Base-by-base conservation (phyloP, 805 yeast species). In the Jamesozyma gamospora region DNA sequence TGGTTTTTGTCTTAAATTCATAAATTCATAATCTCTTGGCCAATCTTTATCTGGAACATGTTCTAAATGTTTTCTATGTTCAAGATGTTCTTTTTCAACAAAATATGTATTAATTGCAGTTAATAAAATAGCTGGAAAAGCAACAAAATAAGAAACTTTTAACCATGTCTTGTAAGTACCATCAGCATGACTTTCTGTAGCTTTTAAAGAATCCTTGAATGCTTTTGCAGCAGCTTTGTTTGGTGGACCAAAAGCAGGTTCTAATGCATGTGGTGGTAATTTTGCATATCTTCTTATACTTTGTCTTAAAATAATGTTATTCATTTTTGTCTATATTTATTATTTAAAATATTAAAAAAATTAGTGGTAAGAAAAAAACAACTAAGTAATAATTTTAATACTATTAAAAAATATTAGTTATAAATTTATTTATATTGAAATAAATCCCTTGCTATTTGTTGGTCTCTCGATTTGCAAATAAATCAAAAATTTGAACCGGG, bases 21-120 rank as follows among this genome's bases (percentile, higher is more conserved):
- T 88, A 77, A 77, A 92, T 55, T 79, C 88, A 71, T 84, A 84
- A 67, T 82, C 92, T 46, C 64, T 69, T 58, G 96, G 96, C 87
- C 95, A 84, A 62, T 88, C 94, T 53, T 81, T 90, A 63, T 88
- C 96, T 27, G 86, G 64, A 42, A 85, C 69, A 54, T 70, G 70
- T 37, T 65, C 60, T 56, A 77, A 68, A 66, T 82, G 92, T 62
- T 72, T 74, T 71, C 92, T 78, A 74, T 92, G 98, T 56, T 79
- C 74, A 52, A 92, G 87, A 65, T 92, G 98, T 65, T 82, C 85
- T 56, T 72, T 66, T 72, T 90, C 98, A 59, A 81, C 72, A 54
- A 74, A 75, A 66, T 74, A 79, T 40, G 92, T 85, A 70, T 86
- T 86, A 58, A 80, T 71, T 36, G 92, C 83, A 50, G 90, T 72